Percentiles rank a stretch among this genome's conserved stretches.
phyloP scores from a whole-genome alignment of 495 filamentous ascomycete species.

The Aspergillus sparsus region DNA sequence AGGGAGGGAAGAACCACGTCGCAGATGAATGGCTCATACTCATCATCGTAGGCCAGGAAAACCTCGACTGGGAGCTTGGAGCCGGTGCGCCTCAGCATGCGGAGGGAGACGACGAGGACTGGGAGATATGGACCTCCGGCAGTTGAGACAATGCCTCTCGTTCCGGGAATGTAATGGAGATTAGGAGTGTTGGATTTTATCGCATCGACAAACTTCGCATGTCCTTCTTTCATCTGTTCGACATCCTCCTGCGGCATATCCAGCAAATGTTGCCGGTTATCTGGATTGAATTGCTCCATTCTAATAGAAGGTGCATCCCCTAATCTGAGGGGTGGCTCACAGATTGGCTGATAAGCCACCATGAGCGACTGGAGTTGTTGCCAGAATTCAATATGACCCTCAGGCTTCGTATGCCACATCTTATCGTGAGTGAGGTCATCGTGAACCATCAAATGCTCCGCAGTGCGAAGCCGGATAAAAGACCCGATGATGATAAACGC shows the following conservation, averaged over 20 bases:
- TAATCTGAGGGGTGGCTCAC: conserved; percentile 24
- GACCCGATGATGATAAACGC: conserved; percentile 19
- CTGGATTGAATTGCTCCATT: conserved; percentile 26
- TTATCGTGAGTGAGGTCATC: not conserved
- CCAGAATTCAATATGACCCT: conserved; percentile 32
- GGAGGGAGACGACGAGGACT: conserved; percentile 47
- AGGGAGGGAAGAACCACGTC: conserved; percentile 46
- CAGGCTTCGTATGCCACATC: conserved; percentile 1
- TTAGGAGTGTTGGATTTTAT: conserved; percentile 35
- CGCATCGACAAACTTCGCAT: conserved; percentile 38
- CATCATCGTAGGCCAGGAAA: conserved; percentile 45
- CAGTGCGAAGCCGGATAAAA: conserved; percentile 14
- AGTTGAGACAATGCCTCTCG: conserved; percentile 48
- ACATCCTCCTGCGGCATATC: conserved; percentile 36
- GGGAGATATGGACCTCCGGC: conserved; percentile 43
- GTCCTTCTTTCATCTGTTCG: conserved; percentile 32
- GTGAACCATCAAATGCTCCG: conserved; percentile 6
- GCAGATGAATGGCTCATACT: conserved; percentile 54
- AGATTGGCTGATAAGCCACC: conserved; percentile 23
- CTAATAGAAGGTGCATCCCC: conserved; percentile 27
- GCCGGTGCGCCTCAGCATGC: conserved; percentile 54
- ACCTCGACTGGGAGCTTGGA: conserved; percentile 57
- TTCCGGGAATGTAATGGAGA: conserved; percentile 39
- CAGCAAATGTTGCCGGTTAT: conserved; percentile 32
- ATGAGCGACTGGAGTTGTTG: conserved; percentile 31